Conservation (phyloP, 1,284 basidiomycete genomes). For the Ceratobasidium sp. region DNA sequence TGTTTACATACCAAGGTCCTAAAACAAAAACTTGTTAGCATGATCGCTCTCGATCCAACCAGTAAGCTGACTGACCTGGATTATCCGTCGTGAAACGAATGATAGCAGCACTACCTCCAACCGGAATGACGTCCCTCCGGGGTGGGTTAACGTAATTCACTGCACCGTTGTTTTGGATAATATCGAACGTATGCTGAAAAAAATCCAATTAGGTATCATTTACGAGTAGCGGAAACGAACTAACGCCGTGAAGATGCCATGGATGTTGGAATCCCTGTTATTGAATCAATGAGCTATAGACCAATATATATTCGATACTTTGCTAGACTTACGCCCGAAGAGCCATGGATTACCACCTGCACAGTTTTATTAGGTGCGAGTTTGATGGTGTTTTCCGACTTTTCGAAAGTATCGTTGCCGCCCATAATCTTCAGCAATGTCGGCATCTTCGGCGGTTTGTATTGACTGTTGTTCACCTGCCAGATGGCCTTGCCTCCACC, state of each 20-base stretch:
- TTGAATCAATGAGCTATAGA: too few species aligned
- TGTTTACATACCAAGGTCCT: constrained; percentile 51
- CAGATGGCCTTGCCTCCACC: constrained; percentile 1
- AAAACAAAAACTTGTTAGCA: neutral
- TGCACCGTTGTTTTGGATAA: constrained; percentile 50
- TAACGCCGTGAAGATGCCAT: constrained; percentile 38
- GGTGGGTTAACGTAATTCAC: constrained; percentile 54
- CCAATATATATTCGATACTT: neutral
- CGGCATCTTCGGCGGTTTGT: constrained; percentile 24
- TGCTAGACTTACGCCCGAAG: neutral
- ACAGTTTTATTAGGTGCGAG: constrained; percentile 10
- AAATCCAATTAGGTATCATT: neutral
- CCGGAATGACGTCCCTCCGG: constrained; percentile 51
- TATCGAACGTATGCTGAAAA: constrained; percentile 49
- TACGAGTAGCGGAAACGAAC: neutral
- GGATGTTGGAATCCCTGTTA: constrained; percentile 27
- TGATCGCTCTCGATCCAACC: neutral
- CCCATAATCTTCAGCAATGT: constrained; percentile 24
- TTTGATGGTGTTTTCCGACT: constrained; percentile 18
- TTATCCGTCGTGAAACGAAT: constrained; percentile 59
- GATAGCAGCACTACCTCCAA: constrained; percentile 47
- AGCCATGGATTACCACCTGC: constrained; percentile 15
- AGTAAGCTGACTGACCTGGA: constrained; percentile 46
- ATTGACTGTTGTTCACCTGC: constrained; percentile 4
- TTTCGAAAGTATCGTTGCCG: constrained; percentile 6